Evolutionary conservation across 2,329 filamentous ascomycete genomes (phyloP).

Genomic region (Beauveria sp.): DNA sequence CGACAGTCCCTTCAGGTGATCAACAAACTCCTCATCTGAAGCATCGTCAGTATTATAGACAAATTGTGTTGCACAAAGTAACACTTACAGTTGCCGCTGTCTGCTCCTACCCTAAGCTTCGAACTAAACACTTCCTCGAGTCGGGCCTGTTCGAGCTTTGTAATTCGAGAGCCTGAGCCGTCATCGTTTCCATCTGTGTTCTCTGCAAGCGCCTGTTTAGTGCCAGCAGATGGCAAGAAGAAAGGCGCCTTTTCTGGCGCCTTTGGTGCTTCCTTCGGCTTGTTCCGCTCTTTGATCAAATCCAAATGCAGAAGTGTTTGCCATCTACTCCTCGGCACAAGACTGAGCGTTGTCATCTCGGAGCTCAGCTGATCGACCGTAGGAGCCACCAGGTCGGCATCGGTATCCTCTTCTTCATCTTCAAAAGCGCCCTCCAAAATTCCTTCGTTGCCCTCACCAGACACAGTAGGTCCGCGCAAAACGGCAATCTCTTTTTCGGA

Average conservation of each 20-base stretch:
- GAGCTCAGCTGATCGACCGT: conserved; percentile 69
- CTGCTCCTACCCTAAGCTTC: conserved; percentile 45
- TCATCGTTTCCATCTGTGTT: conserved; percentile 33
- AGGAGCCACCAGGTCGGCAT: conserved; percentile 46
- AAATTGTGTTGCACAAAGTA: not conserved
- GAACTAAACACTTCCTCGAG: conserved; percentile 52
- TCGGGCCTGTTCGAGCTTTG: conserved; percentile 53
- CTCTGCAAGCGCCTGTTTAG: conserved; percentile 31
- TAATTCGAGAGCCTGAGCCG: conserved; percentile 53
- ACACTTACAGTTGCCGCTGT: conserved; percentile 52
- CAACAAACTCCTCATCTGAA: conserved; percentile 58
- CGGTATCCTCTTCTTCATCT: conserved; percentile 42
- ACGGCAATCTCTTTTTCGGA: conserved; percentile 64
- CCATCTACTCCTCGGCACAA: conserved; percentile 88
- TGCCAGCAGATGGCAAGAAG: conserved; percentile 69
- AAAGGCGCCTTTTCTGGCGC: conserved; percentile 91
- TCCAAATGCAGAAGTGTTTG: conserved; percentile 91
- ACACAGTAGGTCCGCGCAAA: conserved; percentile 63
- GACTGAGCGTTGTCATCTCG: conserved; percentile 78
- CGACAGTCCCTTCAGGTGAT: conserved; percentile 70
- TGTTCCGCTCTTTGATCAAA: conserved; percentile 86
- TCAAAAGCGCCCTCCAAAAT: conserved; percentile 71
- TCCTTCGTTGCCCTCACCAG: conserved; percentile 72
- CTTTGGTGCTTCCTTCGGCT: conserved; percentile 86
- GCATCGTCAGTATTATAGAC: conserved; percentile 15